These are phyloP conservation scores for Termitomyces titanicus DNA, from an alignment of 768 basidiomycete genomes.

Conservation along the genomic window DNA sequence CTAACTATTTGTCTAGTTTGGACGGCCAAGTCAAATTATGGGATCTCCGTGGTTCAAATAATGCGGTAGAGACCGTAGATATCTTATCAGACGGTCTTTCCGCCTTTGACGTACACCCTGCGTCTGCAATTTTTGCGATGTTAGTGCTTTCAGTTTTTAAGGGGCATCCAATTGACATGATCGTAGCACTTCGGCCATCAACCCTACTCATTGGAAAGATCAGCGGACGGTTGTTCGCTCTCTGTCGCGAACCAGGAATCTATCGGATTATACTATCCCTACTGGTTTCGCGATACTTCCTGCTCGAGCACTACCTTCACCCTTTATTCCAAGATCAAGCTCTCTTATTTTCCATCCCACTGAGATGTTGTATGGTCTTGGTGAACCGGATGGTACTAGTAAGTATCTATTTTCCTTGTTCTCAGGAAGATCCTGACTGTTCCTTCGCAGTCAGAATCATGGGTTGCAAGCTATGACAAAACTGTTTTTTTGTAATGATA, in stretches of 20 bases:
- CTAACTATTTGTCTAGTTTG: slow-evolving; percentile 43
- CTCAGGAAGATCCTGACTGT: slow-evolving; percentile 3
- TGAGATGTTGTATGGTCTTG: slow-evolving; percentile 80
- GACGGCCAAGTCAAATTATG: slow-evolving; percentile 90
- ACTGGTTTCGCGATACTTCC: slow-evolving; percentile 56
- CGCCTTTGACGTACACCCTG: slow-evolving; percentile 83
- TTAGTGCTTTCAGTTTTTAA: slow-evolving; percentile 37
- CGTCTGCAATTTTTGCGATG: slow-evolving; percentile 82
- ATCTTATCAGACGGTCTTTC: slow-evolving; percentile 70
- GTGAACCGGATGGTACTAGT: slow-evolving; percentile 69
- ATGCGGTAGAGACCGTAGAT: slow-evolving; percentile 59
- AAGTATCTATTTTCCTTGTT: slow-evolving; percentile 12
- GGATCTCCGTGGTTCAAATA: slow-evolving; percentile 72
- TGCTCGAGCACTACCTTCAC: slow-evolving; percentile 50
- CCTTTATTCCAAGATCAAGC: slow-evolving; percentile 58
- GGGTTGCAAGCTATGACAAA: slow-evolving; percentile 49
- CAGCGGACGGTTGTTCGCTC: slow-evolving; percentile 64
- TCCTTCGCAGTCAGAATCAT: slow-evolving; percentile 45
- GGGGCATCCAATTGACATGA: slow-evolving; percentile 1
- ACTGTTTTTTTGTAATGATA: slow-evolving; percentile 12
- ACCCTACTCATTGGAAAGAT: slow-evolving; percentile 56
- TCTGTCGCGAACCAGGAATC: slow-evolving; percentile 34
- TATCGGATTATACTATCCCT: slow-evolving; percentile 45
- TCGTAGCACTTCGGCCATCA: slow-evolving; percentile 56
- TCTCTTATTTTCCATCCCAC: slow-evolving; percentile 80